These are phyloP conservation scores for Aphanomyces cochlioides DNA, from an alignment of 352 stramenopile genomes.

Conservation along the genomic window DNA sequence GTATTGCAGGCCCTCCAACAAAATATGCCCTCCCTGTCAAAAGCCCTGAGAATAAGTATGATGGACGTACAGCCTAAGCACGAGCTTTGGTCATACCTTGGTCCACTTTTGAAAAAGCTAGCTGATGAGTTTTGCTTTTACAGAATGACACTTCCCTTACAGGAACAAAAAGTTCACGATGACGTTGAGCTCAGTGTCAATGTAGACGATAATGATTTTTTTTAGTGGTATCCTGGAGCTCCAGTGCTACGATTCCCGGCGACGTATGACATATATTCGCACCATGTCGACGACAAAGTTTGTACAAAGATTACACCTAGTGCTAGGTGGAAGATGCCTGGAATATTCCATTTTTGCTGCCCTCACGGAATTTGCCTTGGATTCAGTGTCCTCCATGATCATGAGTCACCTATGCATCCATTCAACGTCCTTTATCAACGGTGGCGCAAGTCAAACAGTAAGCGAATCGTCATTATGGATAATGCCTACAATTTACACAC, in stretches of 20 bases:
- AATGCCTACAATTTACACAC: neutral
- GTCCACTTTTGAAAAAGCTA: neutral
- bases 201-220: constrained; percentile 1
- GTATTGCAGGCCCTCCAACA: neutral
- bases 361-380: constrained; percentile 1
- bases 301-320: constrained; percentile 6
- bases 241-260: neutral
- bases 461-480: neutral
- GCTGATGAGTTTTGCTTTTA: neutral
- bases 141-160: neutral
- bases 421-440: neutral
- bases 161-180: neutral
- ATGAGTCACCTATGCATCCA: neutral
- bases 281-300: neutral
- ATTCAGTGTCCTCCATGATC: neutral
- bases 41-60: neutral
- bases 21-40: neutral
- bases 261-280: neutral
- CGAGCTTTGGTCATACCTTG: neutral
- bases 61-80: neutral
- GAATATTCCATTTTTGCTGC: neutral
- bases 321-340: neutral
- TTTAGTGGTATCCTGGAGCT: neutral
- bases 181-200: neutral
- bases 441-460: neutral